These are phyloP conservation scores for Lactarius deliciosus DNA, from an alignment of 768 basidiomycete genomes.

Conservation along the genomic window DNA sequence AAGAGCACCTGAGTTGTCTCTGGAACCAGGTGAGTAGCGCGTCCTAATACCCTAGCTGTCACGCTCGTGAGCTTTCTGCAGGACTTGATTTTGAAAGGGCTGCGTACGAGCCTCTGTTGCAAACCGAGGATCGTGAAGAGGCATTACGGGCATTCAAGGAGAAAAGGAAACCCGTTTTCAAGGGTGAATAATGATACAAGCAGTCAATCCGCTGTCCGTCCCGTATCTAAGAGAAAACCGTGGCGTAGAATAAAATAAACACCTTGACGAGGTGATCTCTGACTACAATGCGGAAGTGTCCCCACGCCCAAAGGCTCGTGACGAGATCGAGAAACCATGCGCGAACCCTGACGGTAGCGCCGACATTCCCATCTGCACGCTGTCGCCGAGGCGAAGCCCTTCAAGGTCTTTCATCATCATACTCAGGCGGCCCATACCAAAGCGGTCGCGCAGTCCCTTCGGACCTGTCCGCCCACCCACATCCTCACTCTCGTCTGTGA, in stretches of 20 bases:
- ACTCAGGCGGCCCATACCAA: slow-evolving; percentile 69
- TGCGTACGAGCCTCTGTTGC: slow-evolving; percentile 77
- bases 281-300: slow-evolving; percentile 14
- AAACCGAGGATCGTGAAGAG: slow-evolving; percentile 74
- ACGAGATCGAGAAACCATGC: slow-evolving; percentile 51
- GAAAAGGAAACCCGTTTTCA: slow-evolving; percentile 77
- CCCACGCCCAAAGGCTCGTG: slow-evolving; percentile 43
- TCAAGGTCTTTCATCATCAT: slow-evolving; percentile 89
- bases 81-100: slow-evolving; percentile 93
- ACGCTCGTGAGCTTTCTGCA: slow-evolving; percentile 30
- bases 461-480: slow-evolving; percentile 44
- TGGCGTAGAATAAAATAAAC: not conserved
- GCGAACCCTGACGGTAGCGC: slow-evolving; percentile 53
- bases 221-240: not conserved
- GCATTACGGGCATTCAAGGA: slow-evolving; percentile 85
- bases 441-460: slow-evolving; percentile 56
- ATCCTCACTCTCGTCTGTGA: slow-evolving; percentile 48
- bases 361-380: slow-evolving; percentile 53
- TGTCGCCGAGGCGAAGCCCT: slow-evolving; percentile 57
- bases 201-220: slow-evolving; percentile 10
- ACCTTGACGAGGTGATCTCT: not conserved
- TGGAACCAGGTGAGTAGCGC: slow-evolving; percentile 64
- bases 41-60: not conserved
- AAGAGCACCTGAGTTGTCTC: slow-evolving; percentile 69
- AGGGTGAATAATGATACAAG: slow-evolving; percentile 57